Evolutionary conservation across 2,329 filamentous ascomycete species (phyloP), one percentile per base, ranked within the genome.

Genomic region (Sporothrix globosa): DNA sequence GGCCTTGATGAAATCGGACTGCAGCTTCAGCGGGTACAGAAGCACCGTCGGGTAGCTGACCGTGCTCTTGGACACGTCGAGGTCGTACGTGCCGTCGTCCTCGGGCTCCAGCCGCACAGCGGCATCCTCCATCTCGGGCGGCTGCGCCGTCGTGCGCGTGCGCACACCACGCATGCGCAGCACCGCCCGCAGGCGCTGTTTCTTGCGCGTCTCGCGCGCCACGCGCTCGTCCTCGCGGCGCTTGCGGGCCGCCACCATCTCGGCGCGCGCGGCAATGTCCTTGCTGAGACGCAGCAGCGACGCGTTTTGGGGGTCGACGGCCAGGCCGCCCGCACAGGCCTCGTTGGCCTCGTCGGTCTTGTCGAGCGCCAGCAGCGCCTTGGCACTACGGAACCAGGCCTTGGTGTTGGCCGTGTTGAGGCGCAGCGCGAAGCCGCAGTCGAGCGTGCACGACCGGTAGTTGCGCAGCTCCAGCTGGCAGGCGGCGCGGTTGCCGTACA

Each of bases 381-480:
- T 85, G 2, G 91, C 88, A 69, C 91, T 93, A 73, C 96, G 91
- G 81, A 96, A 99, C 81, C 90, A 93, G 0, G 96, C 95, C 82
- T 99, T 99, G 76, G 96, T 80, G 79, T 97, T 97, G 67, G 79
- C 80, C 3, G 90, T 86, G 80, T 97, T 96, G 71, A 97, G 83
- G 52, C 89, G 87, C 72, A 99, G 85, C 1, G 92, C 91, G 9
- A 88, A 85, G 2, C 90, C 91, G 80, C 94, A 96, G 83, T 98
- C 96, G 63, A 91, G 85, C 76, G 91, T 96, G 81, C 91, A 93
- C 73, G 89, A 90, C 73, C 95, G 90, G 81, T 94, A 96, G 82
- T 99, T 99, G 78, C 88, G 87, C 74, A 97, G 85, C 79, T 93
- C 91, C 72, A 99, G 84, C 79, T 98, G 92, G 81, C 93, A 97